Base-by-base conservation (phyloP, 2,329 filamentous ascomycete genomes). In the Alternaria postmessia region DNA sequence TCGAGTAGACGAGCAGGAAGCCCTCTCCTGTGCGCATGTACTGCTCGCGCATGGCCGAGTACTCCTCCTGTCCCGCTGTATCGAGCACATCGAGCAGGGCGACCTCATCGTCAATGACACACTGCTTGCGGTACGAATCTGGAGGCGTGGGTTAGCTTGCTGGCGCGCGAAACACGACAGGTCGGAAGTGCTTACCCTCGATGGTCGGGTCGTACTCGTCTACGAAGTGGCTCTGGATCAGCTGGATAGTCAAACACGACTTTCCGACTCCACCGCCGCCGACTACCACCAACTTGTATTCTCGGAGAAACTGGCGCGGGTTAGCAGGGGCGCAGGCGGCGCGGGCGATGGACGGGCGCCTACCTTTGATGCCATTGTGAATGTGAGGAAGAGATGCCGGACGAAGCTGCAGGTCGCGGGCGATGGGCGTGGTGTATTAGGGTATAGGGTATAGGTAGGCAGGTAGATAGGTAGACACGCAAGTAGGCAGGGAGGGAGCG, bases 51-150 rank as follows among this genome's bases (percentile, higher is more conserved):
- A 99, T 98, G 54, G 95, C 95, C 58, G 94, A 97, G 85, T 98
- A 99, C 84, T 99, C 95, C 83, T 99, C 95, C 81, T 99, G 95
- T 62, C 95, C 95, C 65, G 95, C 95, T 55, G 95, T 99, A 81
- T 99, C 95, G 79, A 98, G 90, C 66, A 99, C 95, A 81, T 99
- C 95, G 81, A 99, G 91, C 62, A 99, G 88, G 52, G 95, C 95
- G 70, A 97, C 93, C 83, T 99, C 95, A 73, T 98, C 95, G 79
- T 99, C 95, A 80, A 99, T 96, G 73, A 97, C 90, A 81, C 95
- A 98, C 87, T 98, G 95, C 90, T 99, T 99, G 85, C 95, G 93
- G 86, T 99, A 99, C 65, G 95, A 98, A 79, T 99, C 95, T 99
- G 79, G 32, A 12, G 28, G 28, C 9, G 28, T 20, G 18, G 6